Percentiles rank a stretch among this genome's conserved stretches.
phyloP scores from a whole-genome alignment of 1,139 yeast genomes.

The Yamadazyma songkhlaensis region DNA sequence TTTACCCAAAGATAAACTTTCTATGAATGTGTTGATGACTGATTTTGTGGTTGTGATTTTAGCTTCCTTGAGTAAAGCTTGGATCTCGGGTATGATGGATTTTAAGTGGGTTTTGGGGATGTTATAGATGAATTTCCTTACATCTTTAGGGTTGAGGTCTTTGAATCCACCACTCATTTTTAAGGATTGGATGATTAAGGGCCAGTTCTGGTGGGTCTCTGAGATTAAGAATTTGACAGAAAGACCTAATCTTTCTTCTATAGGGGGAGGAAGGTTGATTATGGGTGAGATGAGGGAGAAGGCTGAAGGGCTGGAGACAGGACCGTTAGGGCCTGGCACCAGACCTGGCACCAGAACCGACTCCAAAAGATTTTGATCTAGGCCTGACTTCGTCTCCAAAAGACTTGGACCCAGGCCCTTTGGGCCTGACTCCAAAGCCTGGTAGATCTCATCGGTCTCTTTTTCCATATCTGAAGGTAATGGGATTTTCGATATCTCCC shows the following conservation, averaged over 20 bases:
- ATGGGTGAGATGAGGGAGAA: constrained; percentile 18
- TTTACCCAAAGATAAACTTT: constrained; percentile 31
- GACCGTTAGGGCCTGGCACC: too few species aligned
- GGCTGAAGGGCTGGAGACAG: constrained; percentile 2
- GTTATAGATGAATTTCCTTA: constrained; percentile 36
- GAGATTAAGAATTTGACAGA: constrained; percentile 46
- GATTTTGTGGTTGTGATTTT: constrained; percentile 28
- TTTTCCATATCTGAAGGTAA: constrained; percentile 20
- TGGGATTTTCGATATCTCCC: constrained; percentile 15
- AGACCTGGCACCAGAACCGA: too few species aligned
- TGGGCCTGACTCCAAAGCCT: constrained; percentile 1
- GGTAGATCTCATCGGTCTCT: constrained; percentile 17
- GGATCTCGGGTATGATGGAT: constrained; percentile 31
- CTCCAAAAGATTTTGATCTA: too few species aligned
- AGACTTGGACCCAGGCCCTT: too few species aligned
- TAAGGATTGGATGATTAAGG: constrained; percentile 46
- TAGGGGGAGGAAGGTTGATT: constrained; percentile 36
- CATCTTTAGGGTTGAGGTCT: constrained; percentile 34
- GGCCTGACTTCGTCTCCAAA: too few species aligned
- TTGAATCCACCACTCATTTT: constrained; percentile 38
- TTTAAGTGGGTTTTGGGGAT: constrained; percentile 42
- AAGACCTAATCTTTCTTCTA: constrained; percentile 46
- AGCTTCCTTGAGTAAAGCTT: constrained; percentile 33
- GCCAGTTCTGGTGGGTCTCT: constrained; percentile 53
- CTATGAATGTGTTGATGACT: constrained; percentile 45